Evolutionary conservation across 768 basidiomycete species (phyloP).

Genomic region (Fibroporia radiculosa): DNA sequence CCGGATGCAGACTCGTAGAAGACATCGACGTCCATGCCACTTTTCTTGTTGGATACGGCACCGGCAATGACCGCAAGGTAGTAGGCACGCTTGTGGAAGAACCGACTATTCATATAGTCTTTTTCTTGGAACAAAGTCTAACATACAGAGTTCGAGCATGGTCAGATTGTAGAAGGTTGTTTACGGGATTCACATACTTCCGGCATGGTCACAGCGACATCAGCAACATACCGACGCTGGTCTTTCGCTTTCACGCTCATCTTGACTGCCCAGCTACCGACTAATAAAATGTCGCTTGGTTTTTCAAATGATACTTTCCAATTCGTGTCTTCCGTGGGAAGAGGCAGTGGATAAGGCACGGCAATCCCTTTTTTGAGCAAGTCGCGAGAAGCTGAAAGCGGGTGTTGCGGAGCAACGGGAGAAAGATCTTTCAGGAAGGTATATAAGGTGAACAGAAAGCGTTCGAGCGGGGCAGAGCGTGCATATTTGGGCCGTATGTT

Average conservation of each 20-base stretch:
- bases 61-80: conserved; percentile 78
- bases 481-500: conserved; percentile 63
- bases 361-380: conserved; percentile 48
- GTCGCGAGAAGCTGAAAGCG: conserved; percentile 52
- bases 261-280: conserved; percentile 84
- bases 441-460: conserved; percentile 63
- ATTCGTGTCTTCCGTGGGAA: conserved; percentile 71
- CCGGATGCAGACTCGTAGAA: conserved; percentile 49
- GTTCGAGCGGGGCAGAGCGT: conserved; percentile 50
- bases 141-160: not conserved
- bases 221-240: conserved; percentile 57
- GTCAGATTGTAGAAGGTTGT: not conserved
- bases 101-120: conserved; percentile 83
- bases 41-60: conserved; percentile 40
- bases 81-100: conserved; percentile 87
- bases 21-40: conserved; percentile 46
- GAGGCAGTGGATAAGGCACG: conserved; percentile 63
- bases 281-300: conserved; percentile 68
- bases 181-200: conserved; percentile 25
- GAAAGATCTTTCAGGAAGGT: conserved; percentile 54
- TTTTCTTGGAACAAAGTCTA: conserved; percentile 90
- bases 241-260: conserved; percentile 68
- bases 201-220: conserved; percentile 85
- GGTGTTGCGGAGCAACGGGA: conserved; percentile 50
- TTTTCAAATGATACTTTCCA: conserved; percentile 83